These are phyloP conservation scores for Aspergillus carbonarius DNA, from an alignment of 2,329 filamentous ascomycete species.

Conservation along the genomic window DNA sequence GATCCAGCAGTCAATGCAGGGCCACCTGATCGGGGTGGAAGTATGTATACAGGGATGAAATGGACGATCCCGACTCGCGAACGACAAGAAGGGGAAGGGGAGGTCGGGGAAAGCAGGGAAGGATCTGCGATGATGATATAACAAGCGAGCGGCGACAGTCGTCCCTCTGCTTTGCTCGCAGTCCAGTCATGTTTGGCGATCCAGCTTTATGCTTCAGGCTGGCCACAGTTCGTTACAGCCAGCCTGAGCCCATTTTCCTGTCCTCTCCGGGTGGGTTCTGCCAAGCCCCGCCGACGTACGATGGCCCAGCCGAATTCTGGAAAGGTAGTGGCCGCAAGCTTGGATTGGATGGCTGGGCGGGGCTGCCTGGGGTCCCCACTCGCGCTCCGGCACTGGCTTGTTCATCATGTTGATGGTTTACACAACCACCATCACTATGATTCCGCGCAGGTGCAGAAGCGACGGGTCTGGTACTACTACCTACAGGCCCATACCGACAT, in stretches of 20 bases:
- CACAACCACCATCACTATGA: not conserved
- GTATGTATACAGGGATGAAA: constrained; percentile 1
- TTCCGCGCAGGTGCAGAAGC: not conserved
- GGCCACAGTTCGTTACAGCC: not conserved
- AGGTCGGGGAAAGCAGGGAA: not conserved
- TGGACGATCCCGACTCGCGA: not conserved
- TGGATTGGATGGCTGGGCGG: not conserved
- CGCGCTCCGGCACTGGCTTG: not conserved
- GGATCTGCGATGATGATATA: not conserved
- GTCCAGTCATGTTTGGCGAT: not conserved
- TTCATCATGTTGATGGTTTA: not conserved
- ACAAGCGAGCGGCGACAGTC: not conserved
- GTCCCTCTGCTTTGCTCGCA: not conserved
- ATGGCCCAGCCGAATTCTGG: not conserved
- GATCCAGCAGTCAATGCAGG: not conserved
- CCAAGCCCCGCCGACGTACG: not conserved
- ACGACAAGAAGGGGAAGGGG: not conserved
- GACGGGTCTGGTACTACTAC: too few relatives aligned
- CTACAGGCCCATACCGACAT: not conserved
- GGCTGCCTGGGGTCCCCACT: not conserved
- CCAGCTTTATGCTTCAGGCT: not conserved
- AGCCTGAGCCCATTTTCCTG: not conserved
- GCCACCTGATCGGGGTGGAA: not conserved
- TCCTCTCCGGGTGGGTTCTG: not conserved
- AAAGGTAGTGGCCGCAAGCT: not conserved